A percentile compares a stretch with the other conserved stretches of the same genome.
These are phyloP conservation scores for Chalciporus sp. DNA, from an alignment of 1,284 basidiomycete genomes.

Conservation along the genomic window DNA sequence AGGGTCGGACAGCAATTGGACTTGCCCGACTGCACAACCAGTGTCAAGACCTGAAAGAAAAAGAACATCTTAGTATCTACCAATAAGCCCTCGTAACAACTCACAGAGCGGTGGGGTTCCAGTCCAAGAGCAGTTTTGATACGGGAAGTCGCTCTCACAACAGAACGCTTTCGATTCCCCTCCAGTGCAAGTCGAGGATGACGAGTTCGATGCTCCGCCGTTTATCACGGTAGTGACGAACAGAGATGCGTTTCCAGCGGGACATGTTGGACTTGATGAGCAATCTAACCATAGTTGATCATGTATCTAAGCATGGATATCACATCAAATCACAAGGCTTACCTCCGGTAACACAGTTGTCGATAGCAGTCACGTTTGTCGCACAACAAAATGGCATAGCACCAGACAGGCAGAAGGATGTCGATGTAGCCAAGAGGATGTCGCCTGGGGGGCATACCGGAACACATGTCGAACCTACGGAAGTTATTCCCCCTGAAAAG, in stretches of 20 bases:
- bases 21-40: not conserved
- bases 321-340: not conserved
- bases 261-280: not conserved
- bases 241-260: not conserved
- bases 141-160: conserved; percentile 1
- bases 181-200: not conserved
- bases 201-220: too few relatives aligned
- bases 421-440: conserved; percentile 1
- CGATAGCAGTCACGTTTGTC: not conserved
- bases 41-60: not conserved
- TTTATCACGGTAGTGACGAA: not conserved
- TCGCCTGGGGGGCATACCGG: not conserved
- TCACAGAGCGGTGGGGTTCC: conserved; percentile 1
- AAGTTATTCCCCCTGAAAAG: not conserved
- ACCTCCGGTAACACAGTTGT: not conserved
- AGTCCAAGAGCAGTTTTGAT: conserved; percentile 1
- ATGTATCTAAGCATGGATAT: too few relatives aligned
- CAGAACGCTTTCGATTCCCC: not conserved
- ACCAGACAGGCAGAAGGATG: not conserved
- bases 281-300: not conserved
- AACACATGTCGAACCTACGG: not conserved
- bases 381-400: conserved; percentile 1
- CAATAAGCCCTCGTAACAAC: not conserved
- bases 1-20: not conserved
- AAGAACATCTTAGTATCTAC: too few relatives aligned